A percentile compares a stretch with the other conserved stretches of the same genome.
Evolutionary conservation across 176 grass and related monocot species (phyloP).

Genomic region (Typha latifolia): DNA sequence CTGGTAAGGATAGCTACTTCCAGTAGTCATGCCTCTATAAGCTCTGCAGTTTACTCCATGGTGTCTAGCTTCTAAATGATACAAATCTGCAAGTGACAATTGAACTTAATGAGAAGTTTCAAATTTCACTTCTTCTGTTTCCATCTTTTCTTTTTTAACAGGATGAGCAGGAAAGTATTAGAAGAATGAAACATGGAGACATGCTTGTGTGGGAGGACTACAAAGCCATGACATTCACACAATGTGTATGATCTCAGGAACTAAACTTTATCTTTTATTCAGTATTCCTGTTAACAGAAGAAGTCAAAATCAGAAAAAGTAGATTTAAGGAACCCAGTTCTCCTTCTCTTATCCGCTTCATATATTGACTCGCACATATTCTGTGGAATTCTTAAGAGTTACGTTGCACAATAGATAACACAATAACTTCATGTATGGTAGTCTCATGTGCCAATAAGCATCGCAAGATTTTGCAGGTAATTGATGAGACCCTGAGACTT

Average conservation of each 20-base stretch:
- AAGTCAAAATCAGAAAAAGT: not conserved
- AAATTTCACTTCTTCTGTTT: not conserved
- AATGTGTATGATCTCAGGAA: conserved; percentile 4
- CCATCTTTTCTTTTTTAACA: not conserved
- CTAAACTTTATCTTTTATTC: not conserved
- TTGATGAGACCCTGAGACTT: conserved; percentile 11
- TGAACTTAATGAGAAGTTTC: no score
- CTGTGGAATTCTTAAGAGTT: no score
- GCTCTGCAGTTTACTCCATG: no score
- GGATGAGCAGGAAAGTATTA: conserved; percentile 1
- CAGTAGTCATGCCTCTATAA: not conserved
- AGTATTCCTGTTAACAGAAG: not conserved
- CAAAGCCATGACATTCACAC: conserved; percentile 9
- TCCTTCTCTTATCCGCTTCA: no score
- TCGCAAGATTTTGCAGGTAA: not conserved
- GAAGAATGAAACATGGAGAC: not conserved
- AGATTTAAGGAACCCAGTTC: no score
- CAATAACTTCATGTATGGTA: no score
- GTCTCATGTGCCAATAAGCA: not conserved
- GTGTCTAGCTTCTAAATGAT: no score
- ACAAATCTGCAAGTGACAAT: no score
- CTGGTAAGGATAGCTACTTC: not conserved
- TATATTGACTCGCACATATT: no score
- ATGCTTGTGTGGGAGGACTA: conserved; percentile 12
- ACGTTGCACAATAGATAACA: no score